These are phyloP conservation scores for Hypomontagnella monticulosa DNA, from an alignment of 495 filamentous ascomycete genomes.

Conservation along the genomic window DNA sequence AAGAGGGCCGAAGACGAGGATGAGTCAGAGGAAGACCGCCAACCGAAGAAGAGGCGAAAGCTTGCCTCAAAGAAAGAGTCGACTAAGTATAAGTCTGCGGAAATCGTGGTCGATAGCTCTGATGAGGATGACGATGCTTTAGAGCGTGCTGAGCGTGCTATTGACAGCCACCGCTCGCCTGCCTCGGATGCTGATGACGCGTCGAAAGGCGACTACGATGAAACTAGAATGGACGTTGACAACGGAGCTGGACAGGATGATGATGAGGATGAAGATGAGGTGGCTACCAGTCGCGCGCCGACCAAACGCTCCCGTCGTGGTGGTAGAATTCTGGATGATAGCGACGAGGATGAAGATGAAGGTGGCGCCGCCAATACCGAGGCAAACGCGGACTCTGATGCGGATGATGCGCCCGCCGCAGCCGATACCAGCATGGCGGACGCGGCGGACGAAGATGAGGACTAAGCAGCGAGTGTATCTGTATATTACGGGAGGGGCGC, in stretches of 20 bases:
- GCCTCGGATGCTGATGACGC: constrained; percentile 43
- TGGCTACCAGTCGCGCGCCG: constrained; percentile 39
- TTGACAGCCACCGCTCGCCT: constrained; percentile 45
- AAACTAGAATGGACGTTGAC: constrained; percentile 51
- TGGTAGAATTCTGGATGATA: constrained; percentile 57
- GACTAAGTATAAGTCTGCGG: constrained; percentile 79
- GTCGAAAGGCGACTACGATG: constrained; percentile 36
- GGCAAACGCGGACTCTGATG: constrained; percentile 37
- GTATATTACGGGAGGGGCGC: constrained; percentile 25
- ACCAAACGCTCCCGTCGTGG: constrained; percentile 50
- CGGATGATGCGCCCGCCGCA: constrained; percentile 40
- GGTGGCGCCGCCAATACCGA: constrained; percentile 35
- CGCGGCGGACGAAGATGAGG: constrained; percentile 49
- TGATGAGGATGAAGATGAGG: constrained; percentile 58
- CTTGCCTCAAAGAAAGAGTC: constrained; percentile 65
- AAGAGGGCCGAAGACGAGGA: constrained; percentile 73
- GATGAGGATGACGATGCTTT: constrained; percentile 55
- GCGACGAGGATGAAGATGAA: constrained; percentile 53
- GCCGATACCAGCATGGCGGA: constrained; percentile 52
- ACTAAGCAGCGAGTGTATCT: constrained; percentile 34
- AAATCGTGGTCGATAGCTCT: constrained; percentile 79
- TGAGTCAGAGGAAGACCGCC: constrained; percentile 55
- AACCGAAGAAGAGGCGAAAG: constrained; percentile 69
- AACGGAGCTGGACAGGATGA: constrained; percentile 44
- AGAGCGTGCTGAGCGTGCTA: constrained; percentile 52